Evolutionary conservation across 225 moss, liverwort and hornwort species (phyloP), one percentile per base, ranked within the genome.

Genomic region (Neckera pumila): DNA sequence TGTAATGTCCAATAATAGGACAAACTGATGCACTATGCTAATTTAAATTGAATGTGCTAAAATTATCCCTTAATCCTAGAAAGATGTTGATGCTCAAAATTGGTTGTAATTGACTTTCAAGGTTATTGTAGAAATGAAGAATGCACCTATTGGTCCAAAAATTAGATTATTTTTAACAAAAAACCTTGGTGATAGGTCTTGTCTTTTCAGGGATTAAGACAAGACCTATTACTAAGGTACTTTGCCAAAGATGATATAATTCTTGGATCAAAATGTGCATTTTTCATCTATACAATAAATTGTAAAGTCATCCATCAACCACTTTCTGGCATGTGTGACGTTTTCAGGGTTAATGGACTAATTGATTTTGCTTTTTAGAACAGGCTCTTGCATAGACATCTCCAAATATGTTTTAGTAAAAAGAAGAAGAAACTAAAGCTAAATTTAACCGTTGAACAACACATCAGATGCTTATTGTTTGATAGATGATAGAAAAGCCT

Each of bases 301-400:
- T 3, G 3, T 19, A 20, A 18, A 64, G 6, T 36, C 36, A 66
- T 66, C 20, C 11, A 36, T 66, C 6, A 36, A 20, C 66, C 11
- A 11, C 20, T 36, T 36, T 36, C 11, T 3, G 36, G 10, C 5
- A 34, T 64, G 10, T 64, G 10, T 0, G 1, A 4, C 3, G 3
- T 19, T 19, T 19, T 11, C 5, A 11, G 0, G 36, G 11, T 19
- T 4, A 67, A n/a, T n/a, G 7, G 1, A n/a, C n/a, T 21, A 12
- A 67, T n/a, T 2, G 22, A 6, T n/a, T 67, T 0, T 0, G 0
- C 6, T 21, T 67, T 21, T 21, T 2, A 4, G 6, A 10, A 36
- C 2, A 65, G 0, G 6, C 18, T 34, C 12, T 67, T n/a, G 7
- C 12, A 21, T n/a, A 1, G n/a, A 67, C 21, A 67, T n/a, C 20